These are phyloP conservation scores for Hemileccinum rubropunctum DNA, from an alignment of 768 basidiomycete genomes.

Conservation along the genomic window DNA sequence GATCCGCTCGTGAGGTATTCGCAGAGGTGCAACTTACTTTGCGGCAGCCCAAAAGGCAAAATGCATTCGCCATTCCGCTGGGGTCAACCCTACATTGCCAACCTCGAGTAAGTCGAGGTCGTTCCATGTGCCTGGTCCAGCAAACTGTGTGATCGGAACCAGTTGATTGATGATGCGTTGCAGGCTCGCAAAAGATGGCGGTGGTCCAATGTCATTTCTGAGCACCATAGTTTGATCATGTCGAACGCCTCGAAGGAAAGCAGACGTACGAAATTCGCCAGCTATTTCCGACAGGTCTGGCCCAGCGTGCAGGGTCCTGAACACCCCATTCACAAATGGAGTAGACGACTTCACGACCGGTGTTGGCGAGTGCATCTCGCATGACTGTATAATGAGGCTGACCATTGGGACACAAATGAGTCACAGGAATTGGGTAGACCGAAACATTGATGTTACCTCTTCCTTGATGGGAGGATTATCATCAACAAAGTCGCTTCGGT, in stretches of 20 bases:
- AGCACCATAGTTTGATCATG: no score
- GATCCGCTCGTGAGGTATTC: neutral
- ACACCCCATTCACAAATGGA: conserved; percentile 53
- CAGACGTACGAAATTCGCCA: conserved; percentile 46
- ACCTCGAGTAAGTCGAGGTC: conserved; percentile 56
- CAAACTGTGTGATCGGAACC: conserved; percentile 49
- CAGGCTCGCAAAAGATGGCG: conserved; percentile 10
- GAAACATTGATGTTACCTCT: conserved; percentile 3
- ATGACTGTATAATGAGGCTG: conserved; percentile 5
- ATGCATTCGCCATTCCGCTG: conserved; percentile 8
- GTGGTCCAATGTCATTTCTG: conserved; percentile 12
- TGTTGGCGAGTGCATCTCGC: conserved; percentile 8
- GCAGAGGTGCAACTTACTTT: neutral
- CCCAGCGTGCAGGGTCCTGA: conserved; percentile 52
- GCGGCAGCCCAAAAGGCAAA: conserved; percentile 14
- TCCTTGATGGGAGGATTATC: neutral
- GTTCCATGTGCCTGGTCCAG: conserved; percentile 45
- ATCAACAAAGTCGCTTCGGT: conserved; percentile 2
- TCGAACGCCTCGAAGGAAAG: neutral
- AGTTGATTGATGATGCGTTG: conserved; percentile 15
- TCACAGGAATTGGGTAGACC: neutral
- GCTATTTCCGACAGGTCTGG: conserved; percentile 44
- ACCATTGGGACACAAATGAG: neutral
- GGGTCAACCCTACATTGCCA: conserved; percentile 44
- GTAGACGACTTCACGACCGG: conserved; percentile 35